phyloP scores from a whole-genome alignment of 1,284 basidiomycete genomes.

The Mrakiaceae sp. region DNA sequence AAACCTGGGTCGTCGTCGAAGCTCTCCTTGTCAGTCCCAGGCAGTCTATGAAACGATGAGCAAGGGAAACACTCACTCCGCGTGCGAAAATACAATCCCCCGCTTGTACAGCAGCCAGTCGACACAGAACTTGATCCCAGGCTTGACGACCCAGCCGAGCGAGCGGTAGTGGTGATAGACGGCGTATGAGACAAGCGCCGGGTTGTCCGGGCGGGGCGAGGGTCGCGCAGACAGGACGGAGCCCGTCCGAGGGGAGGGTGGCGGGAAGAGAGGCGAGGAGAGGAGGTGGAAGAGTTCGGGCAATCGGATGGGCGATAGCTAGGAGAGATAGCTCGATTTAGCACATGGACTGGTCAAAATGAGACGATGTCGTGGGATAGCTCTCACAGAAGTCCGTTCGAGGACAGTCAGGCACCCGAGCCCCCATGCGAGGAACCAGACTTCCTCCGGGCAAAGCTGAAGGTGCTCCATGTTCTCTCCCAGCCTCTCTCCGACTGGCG shows the following conservation, averaged over 20 bases:
- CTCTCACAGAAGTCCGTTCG: too few species aligned
- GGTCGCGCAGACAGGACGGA: not conserved
- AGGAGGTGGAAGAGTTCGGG: conserved; percentile 13
- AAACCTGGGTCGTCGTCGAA: conserved; percentile 48
- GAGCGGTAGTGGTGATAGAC: conserved; percentile 93
- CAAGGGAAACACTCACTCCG: conserved; percentile 54
- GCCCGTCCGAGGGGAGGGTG: not conserved
- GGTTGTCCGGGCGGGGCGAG: conserved; percentile 55
- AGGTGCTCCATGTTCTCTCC: conserved; percentile 74
- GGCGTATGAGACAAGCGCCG: conserved; percentile 81
- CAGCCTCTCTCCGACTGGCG: conserved; percentile 24
- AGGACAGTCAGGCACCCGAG: conserved; percentile 72
- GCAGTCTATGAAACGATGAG: not conserved
- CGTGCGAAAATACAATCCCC: conserved; percentile 90
- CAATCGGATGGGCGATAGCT: not conserved
- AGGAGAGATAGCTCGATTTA: too few species aligned
- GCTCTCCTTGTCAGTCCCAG: not conserved
- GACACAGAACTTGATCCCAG: conserved; percentile 93
- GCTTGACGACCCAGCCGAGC: conserved; percentile 94
- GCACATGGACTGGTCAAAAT: too few species aligned
- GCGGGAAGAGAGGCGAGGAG: conserved; percentile 12
- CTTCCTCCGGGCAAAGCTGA: conserved; percentile 81
- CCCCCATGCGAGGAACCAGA: conserved; percentile 79
- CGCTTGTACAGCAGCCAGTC: conserved; percentile 91
- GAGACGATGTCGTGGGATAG: too few species aligned